Evolutionary conservation across 1,284 basidiomycete genomes (phyloP).

Genomic region (Polyporus tsugae): DNA sequence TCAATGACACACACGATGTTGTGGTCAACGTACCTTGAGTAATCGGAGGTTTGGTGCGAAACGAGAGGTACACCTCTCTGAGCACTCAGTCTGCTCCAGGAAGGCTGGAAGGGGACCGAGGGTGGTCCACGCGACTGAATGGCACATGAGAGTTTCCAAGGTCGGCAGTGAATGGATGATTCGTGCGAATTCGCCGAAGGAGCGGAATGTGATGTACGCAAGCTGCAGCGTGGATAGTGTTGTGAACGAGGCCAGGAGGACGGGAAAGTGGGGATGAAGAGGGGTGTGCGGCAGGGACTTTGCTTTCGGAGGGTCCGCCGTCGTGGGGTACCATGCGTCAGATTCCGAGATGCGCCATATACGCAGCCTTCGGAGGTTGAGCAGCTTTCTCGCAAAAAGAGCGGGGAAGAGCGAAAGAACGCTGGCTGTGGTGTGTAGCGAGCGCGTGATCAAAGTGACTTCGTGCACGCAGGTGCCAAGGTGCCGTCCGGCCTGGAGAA

Average conservation of each 20-base stretch:
- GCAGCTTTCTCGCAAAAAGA: neutral
- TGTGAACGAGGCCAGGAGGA: neutral
- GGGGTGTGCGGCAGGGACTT: neutral
- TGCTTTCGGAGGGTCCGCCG: neutral
- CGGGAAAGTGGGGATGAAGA: neutral
- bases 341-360: neutral
- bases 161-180: neutral
- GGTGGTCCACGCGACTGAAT: neutral
- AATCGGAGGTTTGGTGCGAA: neutral
- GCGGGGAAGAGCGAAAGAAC: neutral
- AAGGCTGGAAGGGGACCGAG: neutral
- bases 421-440: neutral
- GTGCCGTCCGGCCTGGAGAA: neutral
- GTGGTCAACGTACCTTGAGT: neutral
- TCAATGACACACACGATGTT: neutral
- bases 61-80: neutral
- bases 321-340: neutral
- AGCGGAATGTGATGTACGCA: neutral
- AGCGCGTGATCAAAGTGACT: neutral
- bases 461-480: neutral
- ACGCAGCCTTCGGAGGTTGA: neutral
- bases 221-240: neutral
- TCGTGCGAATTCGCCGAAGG: neutral
- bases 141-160: neutral
- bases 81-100: neutral